Evolutionary conservation across 2,329 filamentous ascomycete genomes (phyloP), one percentile per base, ranked within the genome.

Genomic region (Epichloe coenophiala): DNA sequence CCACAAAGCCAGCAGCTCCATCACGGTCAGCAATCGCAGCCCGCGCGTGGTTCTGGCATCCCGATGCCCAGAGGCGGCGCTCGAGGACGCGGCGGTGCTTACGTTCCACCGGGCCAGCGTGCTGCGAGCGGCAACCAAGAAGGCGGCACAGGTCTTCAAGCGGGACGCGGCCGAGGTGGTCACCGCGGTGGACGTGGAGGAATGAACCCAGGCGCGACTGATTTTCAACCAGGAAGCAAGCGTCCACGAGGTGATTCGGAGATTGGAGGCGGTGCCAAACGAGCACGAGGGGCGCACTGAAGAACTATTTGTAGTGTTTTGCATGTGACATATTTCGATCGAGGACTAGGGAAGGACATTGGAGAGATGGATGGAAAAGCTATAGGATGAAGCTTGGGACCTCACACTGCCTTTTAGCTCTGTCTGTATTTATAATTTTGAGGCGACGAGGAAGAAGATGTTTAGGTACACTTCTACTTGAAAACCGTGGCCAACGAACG

Each of bases 221-320:
- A 81, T 51, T 75, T 79, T 56, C 77, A 79, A 41, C 73, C 75
- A 8, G 76, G 77, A 4, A 76, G 71, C 56, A 81, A 81, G 64
- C 70, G 78, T 31, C 71, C 75, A 13, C 68, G 78, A 49, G 76
- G 79, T 46, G 78, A 81, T 50, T 68, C 65, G 0, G 70, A 72
- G 47, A 62, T 55, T 21, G 68, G 66, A 3, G 68, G 63, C 17
- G 69, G 69, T 19, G 68, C 68, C 3, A 72, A 72, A 60, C 61
- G 70, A 52, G 66, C 68, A 4, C 61, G 70, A 37, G 70, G 70
- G 52, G 65, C 64, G 21, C 67, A 69, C 42, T 70, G 59, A 31
- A 12, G 31, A 12, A 37, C 12, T 19, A 21, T 21, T 21, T 17
- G 21, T 15, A 37, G 31, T 13, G 41, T 5, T 44, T 44, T 44